Base-by-base conservation (phyloP, 208 protist genomes). In the Trypanosoma mega region DNA sequence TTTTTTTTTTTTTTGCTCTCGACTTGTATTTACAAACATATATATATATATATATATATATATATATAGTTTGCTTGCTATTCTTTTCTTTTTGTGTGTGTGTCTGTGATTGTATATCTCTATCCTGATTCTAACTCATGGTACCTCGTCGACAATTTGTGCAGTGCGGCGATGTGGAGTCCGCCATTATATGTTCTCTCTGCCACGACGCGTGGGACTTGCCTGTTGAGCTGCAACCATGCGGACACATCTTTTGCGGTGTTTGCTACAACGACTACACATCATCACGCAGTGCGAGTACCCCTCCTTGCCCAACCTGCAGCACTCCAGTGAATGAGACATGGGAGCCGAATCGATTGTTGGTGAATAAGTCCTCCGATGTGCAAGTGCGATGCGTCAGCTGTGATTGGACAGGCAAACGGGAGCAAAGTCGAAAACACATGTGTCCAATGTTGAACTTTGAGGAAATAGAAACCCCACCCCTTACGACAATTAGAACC, bases 221-320 rank as follows among this genome's bases (percentile, higher is more conserved):
- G 27, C 56, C 72, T 8, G 33, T 59, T 7, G 72, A 78, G 66
- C 56, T 78, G 29, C 27, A 33, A 41, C 58, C 60, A 14, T 74
- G 72, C 37, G 53, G 61, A 9, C 66, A 74, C 43, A 78, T 78
- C 20, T 78, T 78, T 47, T 78, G 72, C 43, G 45, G 49, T 3
- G n/a, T 29, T 27, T 78, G 72, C 37, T 21, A 71, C 2, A 41
- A 39, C 24, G 41, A 29, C 18, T 63, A 63, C 21, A 11, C 16
- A 29, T 8, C 9, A 3, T 31, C 14, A 2, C 36, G 37, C 37
- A 34, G 12, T 46, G 46, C 18, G 30, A 8, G 26, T 21, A 21
- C 9, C 16, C 43, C 2, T 36, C 21, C n/a, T 43, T 78, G 72
- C 57, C 72, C 72, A 9, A 56, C 57, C 21, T 78, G 72, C 54